phyloP scores from a whole-genome alignment of 176 grass and related monocot species.

The Saccharum spontaneum region DNA sequence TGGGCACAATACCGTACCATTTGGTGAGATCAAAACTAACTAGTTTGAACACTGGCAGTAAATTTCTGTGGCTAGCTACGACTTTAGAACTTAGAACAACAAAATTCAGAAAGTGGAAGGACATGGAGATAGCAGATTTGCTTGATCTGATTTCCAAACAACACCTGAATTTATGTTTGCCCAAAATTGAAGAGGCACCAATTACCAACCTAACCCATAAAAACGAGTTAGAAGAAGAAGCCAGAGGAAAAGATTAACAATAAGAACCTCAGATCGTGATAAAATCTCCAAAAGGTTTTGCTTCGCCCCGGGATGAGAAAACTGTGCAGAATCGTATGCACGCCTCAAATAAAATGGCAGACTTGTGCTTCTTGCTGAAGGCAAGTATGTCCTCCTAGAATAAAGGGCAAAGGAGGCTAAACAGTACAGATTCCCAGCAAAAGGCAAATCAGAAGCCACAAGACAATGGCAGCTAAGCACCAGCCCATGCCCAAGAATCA shows the following conservation, averaged over 20 bases:
- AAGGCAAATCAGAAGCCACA: constrained; percentile 23
- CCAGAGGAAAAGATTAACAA: not conserved
- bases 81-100: constrained; percentile 15
- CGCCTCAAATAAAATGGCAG: constrained; percentile 21
- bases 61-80: constrained; percentile 4
- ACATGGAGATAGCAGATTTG: not conserved
- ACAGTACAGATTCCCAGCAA: constrained; percentile 35
- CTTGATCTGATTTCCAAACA: constrained; percentile 7
- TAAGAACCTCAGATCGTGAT: not conserved
- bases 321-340: not conserved
- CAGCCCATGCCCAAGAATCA: constrained; percentile 20
- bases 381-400: constrained; percentile 10
- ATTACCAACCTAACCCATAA: not conserved
- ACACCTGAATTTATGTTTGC: not conserved
- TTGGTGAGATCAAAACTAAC: not conserved
- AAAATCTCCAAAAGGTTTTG: not conserved
- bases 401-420: constrained; percentile 23
- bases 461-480: constrained; percentile 8
- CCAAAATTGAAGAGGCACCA: constrained; percentile 1
- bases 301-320: not conserved
- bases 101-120: not conserved
- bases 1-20: not conserved
- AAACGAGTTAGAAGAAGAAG: not conserved
- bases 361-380: constrained; percentile 26
- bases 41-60: not conserved